Evolutionary conservation across 805 yeast species (phyloP), one percentile per base, ranked within the genome.

Genomic region (Lipomyces starkeyi): DNA sequence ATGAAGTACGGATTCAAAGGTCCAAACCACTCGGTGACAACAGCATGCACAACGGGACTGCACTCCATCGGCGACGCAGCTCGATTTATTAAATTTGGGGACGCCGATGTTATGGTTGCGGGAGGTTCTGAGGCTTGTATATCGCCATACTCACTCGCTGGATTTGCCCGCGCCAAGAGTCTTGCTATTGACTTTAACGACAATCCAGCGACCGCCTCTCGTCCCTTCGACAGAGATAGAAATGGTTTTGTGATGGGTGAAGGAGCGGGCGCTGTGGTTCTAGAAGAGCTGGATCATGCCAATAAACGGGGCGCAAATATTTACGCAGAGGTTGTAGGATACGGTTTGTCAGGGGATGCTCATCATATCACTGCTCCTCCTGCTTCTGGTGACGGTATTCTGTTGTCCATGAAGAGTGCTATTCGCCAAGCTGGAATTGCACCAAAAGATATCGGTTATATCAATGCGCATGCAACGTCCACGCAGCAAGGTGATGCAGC

Each of bases 401-500:
- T 77, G 68, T 81, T 90, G 69, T 88, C 98, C 2, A 95, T 95
- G 97, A 79, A 82, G 59, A 84, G 85, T 84, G 97, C 98, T 0
- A 70, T 93, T 32, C 61, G 69, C 9, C 79, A 82, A 20, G 88
- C 88, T 0, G 82, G 82, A 0, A 66, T 88, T 1, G 76, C 76
- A 0, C 83, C 87, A 0, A 58, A 74, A 2, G 81, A 85, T 1
- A 82, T 94, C 22, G 92, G 85, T 58, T 95, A 93, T 75, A 83
- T 95, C 59, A 95, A 96, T 78, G 98, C 99, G 1, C 99, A 95
- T 78, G 99, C 99, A 0, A 95, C 99, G 0, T 91, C 97, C 0
- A 95, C 99, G 0, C 80, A 82, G 6, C 79, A 93, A 2, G 99
- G 99, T 4, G 99, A 95, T 75, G 80, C 87, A 22, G 95, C 97